Percentiles rank a stretch among this genome's conserved stretches.
These are phyloP conservation scores for Brassica nigra DNA, from an alignment of 345 rosid genomes.

Conservation along the genomic window DNA sequence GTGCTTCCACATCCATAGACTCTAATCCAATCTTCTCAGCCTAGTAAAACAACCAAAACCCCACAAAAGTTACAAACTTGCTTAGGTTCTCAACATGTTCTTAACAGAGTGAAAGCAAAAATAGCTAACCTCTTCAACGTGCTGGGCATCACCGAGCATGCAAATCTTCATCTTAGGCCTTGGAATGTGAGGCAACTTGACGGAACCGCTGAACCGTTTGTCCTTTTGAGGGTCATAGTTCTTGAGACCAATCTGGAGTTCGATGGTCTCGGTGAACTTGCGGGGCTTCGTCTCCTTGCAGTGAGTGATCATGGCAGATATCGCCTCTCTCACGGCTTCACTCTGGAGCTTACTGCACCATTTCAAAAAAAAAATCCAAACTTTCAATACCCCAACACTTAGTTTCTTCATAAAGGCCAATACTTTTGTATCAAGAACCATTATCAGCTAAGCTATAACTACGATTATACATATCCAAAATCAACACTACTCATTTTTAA, in stretches of 20 bases:
- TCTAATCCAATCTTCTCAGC: slow-evolving; percentile 72
- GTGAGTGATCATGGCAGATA: slow-evolving; percentile 51
- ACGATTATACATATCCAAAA: too few relatives aligned
- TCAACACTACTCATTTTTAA: too few relatives aligned
- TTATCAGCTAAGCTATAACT: too few relatives aligned
- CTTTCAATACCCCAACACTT: background rate
- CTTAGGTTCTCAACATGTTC: too few relatives aligned
- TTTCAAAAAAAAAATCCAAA: background rate
- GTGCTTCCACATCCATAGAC: slow-evolving; percentile 72
- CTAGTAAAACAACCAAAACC: slow-evolving; percentile 36
- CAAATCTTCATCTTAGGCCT: slow-evolving; percentile 94
- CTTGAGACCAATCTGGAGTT: slow-evolving; percentile 92
- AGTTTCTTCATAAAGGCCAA: background rate
- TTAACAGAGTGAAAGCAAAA: background rate
- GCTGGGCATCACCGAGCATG: slow-evolving; percentile 97
- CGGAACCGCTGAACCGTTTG: slow-evolving; percentile 91
- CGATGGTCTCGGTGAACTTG: slow-evolving; percentile 85
- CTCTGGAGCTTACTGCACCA: slow-evolving; percentile 85
- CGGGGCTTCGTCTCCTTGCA: slow-evolving; percentile 64
- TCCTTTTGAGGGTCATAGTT: slow-evolving; percentile 97
- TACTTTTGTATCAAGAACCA: too few relatives aligned
- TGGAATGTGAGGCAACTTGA: slow-evolving; percentile 88
- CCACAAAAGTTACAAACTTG: too few relatives aligned
- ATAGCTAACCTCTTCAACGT: slow-evolving; percentile 76
- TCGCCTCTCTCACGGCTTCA: slow-evolving; percentile 86